Evolutionary conservation across 192 early-diverging fungal genomes (phyloP), one percentile per base, ranked within the genome.

Genomic region (Chytriomyces sp.): DNA sequence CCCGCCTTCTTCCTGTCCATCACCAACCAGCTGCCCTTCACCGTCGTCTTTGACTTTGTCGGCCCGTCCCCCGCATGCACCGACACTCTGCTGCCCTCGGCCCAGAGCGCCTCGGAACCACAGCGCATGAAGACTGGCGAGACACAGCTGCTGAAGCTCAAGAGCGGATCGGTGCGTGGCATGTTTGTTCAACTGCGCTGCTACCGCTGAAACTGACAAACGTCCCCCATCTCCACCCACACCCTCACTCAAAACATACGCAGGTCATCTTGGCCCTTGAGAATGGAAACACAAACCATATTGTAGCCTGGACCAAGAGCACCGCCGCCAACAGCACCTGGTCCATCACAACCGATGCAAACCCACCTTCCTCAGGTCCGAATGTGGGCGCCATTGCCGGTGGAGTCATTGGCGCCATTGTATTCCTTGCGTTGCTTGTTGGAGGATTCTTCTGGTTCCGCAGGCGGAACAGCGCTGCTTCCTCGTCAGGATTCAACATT

Each of bases 371-470:
- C 43, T 23, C 73, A 3, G n/a, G 23, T 35, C 28, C 67, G 5
- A 75, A 75, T 43, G 28, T 47, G 24, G 73, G 62, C 16, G 73
- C 73, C 6, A 75, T 75, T 63, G 73, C 48, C 9, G 73, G 73
- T n/a, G 73, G 73, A 7, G 64, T 66, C 9, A 57, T 75, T 44
- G 73, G 45, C 2, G 73, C 13, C 60, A 16, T 49, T 47, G 9
- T 2, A 48, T 6, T 35, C 26, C 7, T n/a, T 23, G 61, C 57
- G 0, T 35, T 35, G 28, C 28, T 35, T 73, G 60, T 28, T 62
- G 73, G n/a, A 18, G 73, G 20, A 13, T 28, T 47, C 13, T 50
- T 75, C 62, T 75, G 61, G 47, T 46, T 35, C 50, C 57, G 61
- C 24, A 61, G 28, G 60, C 9, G 43, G 18, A 64, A 64, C 26